These are phyloP conservation scores for Sugiyamaella qingdaonensis DNA, from an alignment of 805 yeast species.

Conservation along the genomic window DNA sequence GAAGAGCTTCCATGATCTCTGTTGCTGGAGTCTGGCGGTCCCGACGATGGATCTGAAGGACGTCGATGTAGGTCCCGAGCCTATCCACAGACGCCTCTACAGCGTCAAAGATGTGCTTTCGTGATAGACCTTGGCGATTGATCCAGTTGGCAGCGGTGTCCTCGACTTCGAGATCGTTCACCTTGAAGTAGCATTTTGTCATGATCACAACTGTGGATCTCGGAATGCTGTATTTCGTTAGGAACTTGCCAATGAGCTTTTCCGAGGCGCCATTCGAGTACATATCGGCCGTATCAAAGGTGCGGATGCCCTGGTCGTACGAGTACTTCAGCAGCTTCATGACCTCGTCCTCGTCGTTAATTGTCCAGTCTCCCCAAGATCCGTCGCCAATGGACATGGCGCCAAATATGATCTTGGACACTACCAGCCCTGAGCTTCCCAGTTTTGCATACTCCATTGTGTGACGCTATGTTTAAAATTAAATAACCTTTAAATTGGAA, in stretches of 20 bases:
- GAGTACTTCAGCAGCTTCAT: constrained; percentile 43
- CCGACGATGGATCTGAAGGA: constrained; percentile 55
- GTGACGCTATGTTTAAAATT: too few species aligned
- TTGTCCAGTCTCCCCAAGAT: constrained; percentile 44
- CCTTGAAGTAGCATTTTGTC: constrained; percentile 40
- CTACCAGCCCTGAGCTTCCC: constrained; percentile 38
- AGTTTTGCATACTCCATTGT: constrained; percentile 15
- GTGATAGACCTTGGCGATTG: constrained; percentile 40
- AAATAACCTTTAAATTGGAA: too few species aligned
- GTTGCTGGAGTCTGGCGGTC: constrained; percentile 49
- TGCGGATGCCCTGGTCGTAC: constrained; percentile 44
- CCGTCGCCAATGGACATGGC: constrained; percentile 35
- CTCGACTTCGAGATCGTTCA: constrained; percentile 25
- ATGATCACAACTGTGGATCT: constrained; percentile 53
- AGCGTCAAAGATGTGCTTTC: constrained; percentile 48
- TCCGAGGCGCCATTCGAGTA: constrained; percentile 49
- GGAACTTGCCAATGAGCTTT: constrained; percentile 48
- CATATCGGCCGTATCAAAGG: constrained; percentile 43
- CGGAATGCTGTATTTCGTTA: constrained; percentile 47
- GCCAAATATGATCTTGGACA: constrained; percentile 39
- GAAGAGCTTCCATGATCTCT: constrained; percentile 55
- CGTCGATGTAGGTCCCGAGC: constrained; percentile 48
- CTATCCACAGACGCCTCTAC: constrained; percentile 41
- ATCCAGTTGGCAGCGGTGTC: constrained; percentile 19
- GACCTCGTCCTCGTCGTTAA: constrained; percentile 42